phyloP scores from a whole-genome alignment of 2,329 filamentous ascomycete genomes.

The Penicillium sp. region DNA sequence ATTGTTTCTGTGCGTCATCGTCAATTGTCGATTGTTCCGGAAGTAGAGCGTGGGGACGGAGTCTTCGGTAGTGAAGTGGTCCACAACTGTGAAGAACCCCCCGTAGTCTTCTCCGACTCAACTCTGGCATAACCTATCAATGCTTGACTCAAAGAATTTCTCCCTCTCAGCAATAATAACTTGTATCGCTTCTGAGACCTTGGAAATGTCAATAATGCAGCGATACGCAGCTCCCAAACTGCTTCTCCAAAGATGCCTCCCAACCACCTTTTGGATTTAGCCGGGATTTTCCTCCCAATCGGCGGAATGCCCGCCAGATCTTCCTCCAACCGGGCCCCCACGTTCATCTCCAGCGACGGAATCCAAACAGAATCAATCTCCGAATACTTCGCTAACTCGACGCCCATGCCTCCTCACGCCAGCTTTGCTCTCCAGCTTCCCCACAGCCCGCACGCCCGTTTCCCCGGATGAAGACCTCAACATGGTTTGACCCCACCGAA shows the following conservation, averaged over 20 bases:
- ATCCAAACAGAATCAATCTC: constrained; percentile 11
- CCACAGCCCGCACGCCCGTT: constrained; percentile 19
- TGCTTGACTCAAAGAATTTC: not conserved
- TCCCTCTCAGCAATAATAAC: no score
- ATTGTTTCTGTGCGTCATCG: constrained; percentile 14
- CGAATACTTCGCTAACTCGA: constrained; percentile 4
- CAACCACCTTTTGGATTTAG: not conserved
- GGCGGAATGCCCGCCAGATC: constrained; percentile 14
- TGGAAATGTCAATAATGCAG: not conserved
- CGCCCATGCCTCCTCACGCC: not conserved
- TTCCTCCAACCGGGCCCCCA: constrained; percentile 24
- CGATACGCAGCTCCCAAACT: not conserved
- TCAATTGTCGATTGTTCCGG: not conserved
- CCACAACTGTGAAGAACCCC: not conserved
- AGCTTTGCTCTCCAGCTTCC: constrained; percentile 4
- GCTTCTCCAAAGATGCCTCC: not conserved
- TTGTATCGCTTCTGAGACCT: no score
- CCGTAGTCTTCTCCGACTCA: not conserved
- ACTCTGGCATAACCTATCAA: not conserved
- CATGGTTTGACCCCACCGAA: constrained; percentile 9
- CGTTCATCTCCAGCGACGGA: not conserved
- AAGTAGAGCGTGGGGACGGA: not conserved
- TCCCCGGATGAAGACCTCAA: constrained; percentile 20
- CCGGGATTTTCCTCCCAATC: constrained; percentile 27
- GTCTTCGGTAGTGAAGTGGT: not conserved